Base-by-base conservation (phyloP, 352 stramenopile genomes). In the Globisporangium okanoganense region DNA sequence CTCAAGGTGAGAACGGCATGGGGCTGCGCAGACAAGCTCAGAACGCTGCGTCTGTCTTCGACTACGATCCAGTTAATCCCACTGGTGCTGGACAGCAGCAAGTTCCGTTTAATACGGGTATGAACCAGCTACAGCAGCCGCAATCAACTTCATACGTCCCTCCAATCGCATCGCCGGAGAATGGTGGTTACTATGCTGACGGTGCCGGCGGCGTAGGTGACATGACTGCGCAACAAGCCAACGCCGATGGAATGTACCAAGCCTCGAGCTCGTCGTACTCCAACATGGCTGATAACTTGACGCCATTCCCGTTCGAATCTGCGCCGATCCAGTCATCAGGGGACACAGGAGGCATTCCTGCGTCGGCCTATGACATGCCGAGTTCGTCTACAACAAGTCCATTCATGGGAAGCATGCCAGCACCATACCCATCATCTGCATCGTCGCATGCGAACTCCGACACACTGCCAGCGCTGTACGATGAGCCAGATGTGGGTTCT, bases 371-470 rank as follows among this genome's bases (percentile, higher is more conserved):
- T 31, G 58, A 33, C 13, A 61, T 64, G 9, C 48, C 67, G 13
- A 61, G 51, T 31, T 57, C 72, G 29, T n/a, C 55, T 47, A 47
- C 40, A 22, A 58, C 60, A 33, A 61, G 60, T 45, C 49, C 67
- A n/a, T 79, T 70, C 43, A 75, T 80, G 20, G 66, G 49, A 25
- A 62, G 70, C 31, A 70, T 78, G 43, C 54, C 76, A 38, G 55
- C 25, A 3, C 67, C 71, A 44, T 62, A 67, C 18, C 40, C 40
- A 10, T 61, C 75, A 20, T 60, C 75, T 44, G 22, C 49, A 0
- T 43, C 58, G 44, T 51, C 67, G 9, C 59, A 52, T 22, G 20
- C 67, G 8, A 78, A 38, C 36, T 72, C 70, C 25, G 72, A 71
- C 5, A 38, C 52, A 27, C 48, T 78, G 36, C 68, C 70, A 24